These are phyloP conservation scores for Trichoderma aggressivum DNA, from an alignment of 2,329 filamentous ascomycete genomes.

Conservation along the genomic window DNA sequence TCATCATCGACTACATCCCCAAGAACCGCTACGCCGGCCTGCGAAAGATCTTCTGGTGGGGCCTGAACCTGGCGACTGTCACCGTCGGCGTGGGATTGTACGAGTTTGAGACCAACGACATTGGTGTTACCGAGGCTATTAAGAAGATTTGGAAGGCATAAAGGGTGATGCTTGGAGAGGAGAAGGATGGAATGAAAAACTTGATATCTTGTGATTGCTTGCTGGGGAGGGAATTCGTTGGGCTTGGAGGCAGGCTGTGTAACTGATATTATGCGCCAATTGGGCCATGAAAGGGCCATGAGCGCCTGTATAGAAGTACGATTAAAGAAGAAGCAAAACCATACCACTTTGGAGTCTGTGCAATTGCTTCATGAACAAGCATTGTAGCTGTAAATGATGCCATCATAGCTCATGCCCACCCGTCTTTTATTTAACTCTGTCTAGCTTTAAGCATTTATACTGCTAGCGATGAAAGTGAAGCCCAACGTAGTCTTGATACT, in stretches of 20 bases:
- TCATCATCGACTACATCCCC: constrained; percentile 91
- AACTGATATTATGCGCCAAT: constrained; percentile 8
- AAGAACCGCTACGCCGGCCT: constrained; percentile 63
- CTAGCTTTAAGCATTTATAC: neutral
- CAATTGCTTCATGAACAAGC: neutral
- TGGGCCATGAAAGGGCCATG: neutral
- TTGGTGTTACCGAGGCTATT: constrained; percentile 85
- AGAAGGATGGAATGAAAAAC: neutral
- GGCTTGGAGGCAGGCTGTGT: neutral
- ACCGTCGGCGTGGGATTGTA: constrained; percentile 86
- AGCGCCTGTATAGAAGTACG: constrained; percentile 23
- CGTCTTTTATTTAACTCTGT: neutral
- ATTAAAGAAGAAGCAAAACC: constrained; percentile 4
- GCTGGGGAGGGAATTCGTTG: neutral
- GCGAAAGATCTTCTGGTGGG: constrained; percentile 69
- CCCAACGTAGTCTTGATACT: neutral
- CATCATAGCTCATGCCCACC: neutral
- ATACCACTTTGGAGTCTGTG: neutral
- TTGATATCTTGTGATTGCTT: neutral
- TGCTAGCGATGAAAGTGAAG: neutral
- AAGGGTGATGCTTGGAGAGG: constrained; percentile 21
- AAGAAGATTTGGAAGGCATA: constrained; percentile 86
- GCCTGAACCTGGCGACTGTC: constrained; percentile 73
- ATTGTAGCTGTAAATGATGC: neutral
- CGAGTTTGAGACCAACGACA: constrained; percentile 98